Evolutionary conservation across 83 land plant genomes (phyloP).

Genomic region (Diphasiastrum complanatum): DNA sequence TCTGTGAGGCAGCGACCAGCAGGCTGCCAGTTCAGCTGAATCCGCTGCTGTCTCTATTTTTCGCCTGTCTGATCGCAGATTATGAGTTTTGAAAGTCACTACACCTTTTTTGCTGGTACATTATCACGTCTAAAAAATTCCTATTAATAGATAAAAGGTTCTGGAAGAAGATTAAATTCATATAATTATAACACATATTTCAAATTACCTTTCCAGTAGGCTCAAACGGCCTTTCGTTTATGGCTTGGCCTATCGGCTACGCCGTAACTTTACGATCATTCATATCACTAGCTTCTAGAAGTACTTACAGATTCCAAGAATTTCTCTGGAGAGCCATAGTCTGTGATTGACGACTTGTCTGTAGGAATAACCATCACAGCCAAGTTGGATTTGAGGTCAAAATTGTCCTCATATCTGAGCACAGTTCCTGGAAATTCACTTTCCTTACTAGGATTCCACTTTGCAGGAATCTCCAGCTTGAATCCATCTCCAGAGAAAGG

Average conservation of each 20-base stretch:
- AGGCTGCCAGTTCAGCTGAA: no score
- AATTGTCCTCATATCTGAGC: conserved; percentile 90
- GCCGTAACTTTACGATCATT: no score
- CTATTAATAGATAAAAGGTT: not conserved
- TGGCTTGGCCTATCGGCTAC: no score
- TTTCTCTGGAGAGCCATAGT: conserved; percentile 83
- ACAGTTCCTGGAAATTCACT: conserved; percentile 83
- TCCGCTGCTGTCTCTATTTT: no score
- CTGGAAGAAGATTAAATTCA: not conserved
- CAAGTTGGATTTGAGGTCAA: conserved; percentile 67
- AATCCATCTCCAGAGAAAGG: conserved; percentile 69
- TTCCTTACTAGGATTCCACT: conserved; percentile 97
- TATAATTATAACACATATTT: not conserved
- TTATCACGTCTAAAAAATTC: no score
- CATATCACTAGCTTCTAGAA: no score
- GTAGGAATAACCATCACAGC: conserved; percentile 62
- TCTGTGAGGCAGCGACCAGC: no score
- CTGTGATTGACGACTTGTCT: conserved; percentile 76
- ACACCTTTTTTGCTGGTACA: no score
- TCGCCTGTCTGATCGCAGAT: no score
- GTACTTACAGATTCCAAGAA: conserved; percentile 32
- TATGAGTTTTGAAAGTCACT: no score
- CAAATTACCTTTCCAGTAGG: not conserved
- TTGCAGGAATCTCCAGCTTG: conserved; percentile 67
- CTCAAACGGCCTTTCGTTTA: no score